Percentiles rank a stretch among this genome's conserved stretches.
Conservation (phyloP, 2,329 filamentous ascomycete genomes). For the Colletotrichum sansevieriae region DNA sequence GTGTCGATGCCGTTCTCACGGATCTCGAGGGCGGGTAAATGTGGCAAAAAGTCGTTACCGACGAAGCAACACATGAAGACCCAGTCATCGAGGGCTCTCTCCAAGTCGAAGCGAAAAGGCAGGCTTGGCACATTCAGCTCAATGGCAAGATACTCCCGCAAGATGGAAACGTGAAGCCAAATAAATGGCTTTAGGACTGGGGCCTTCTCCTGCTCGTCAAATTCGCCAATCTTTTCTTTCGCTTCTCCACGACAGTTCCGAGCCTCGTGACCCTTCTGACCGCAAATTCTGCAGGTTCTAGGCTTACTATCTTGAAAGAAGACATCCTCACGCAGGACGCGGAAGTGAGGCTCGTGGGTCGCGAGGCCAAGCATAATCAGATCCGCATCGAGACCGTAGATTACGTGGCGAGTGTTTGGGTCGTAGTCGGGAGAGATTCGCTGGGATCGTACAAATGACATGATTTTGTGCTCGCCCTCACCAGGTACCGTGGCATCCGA, state of each 20-base stretch:
- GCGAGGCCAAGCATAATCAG: conserved; percentile 98
- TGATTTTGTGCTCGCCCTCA: conserved; percentile 99
- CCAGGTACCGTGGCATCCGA: conserved; percentile 98
- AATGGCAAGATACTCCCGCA: conserved; percentile 92
- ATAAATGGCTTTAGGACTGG: conserved; percentile 90
- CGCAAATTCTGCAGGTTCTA: conserved; percentile 87
- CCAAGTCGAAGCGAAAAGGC: conserved; percentile 90
- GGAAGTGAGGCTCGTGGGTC: conserved; percentile 97
- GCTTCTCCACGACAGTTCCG: conserved; percentile 84
- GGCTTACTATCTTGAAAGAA: conserved; percentile 90
- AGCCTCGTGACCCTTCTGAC: conserved; percentile 91
- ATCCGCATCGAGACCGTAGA: conserved; percentile 97
- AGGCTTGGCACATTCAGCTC: conserved; percentile 88
- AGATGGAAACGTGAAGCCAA: conserved; percentile 93
- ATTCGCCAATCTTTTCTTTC: conserved; percentile 83
- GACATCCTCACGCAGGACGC: conserved; percentile 95
- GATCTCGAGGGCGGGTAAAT: conserved; percentile 97
- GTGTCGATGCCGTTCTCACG: conserved; percentile 97
- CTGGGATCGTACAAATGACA: conserved; percentile 97
- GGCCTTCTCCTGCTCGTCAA: conserved; percentile 83
- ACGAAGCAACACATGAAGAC: conserved; percentile 99
- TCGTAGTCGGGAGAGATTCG: conserved; percentile 91
- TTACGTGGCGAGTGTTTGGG: conserved; percentile 97
- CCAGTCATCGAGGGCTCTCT: conserved; percentile 96
- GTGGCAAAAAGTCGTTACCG: conserved; percentile 97